These are phyloP conservation scores for Vitis rupestris DNA, from an alignment of 164 flowering plant species.

Conservation along the genomic window DNA sequence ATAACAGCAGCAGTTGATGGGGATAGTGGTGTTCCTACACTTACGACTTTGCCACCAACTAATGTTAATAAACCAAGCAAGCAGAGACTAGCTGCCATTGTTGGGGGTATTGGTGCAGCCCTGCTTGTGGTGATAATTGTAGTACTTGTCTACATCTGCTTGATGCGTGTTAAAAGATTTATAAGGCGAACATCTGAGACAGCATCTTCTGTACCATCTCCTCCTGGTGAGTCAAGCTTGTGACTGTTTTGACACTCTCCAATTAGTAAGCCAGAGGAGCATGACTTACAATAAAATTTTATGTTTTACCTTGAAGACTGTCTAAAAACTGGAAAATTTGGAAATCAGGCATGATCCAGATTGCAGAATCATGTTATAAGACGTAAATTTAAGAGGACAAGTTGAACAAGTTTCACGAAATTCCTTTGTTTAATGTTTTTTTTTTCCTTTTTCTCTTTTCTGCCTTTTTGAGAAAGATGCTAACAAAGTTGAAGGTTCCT, in stretches of 20 bases:
- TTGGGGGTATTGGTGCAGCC: constrained; percentile 38
- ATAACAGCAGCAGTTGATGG: constrained; percentile 22
- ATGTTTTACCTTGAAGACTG: background rate
- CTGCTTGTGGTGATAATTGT: constrained; percentile 31
- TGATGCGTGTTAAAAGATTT: constrained; percentile 38
- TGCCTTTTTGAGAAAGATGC: no score
- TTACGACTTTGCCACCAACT: constrained; percentile 28
- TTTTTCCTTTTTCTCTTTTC: no score
- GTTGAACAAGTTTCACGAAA: no score
- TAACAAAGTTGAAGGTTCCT: background rate
- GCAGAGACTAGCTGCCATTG: constrained; percentile 29
- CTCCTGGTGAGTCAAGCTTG: constrained; percentile 27
- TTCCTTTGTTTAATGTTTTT: no score
- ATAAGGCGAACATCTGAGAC: constrained; percentile 36
- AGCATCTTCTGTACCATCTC: constrained; percentile 40
- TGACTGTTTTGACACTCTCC: no score
- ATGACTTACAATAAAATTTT: no score
- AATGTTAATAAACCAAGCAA: constrained; percentile 26
- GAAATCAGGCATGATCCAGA: no score
- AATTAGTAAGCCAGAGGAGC: no score
- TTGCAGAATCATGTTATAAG: no score
- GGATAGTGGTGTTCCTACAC: constrained; percentile 33
- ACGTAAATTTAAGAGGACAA: no score
- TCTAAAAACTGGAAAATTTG: background rate
- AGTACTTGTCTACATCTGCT: constrained; percentile 34